Base-by-base conservation (phyloP, 768 basidiomycete genomes). In the Podaxis sp. region DNA sequence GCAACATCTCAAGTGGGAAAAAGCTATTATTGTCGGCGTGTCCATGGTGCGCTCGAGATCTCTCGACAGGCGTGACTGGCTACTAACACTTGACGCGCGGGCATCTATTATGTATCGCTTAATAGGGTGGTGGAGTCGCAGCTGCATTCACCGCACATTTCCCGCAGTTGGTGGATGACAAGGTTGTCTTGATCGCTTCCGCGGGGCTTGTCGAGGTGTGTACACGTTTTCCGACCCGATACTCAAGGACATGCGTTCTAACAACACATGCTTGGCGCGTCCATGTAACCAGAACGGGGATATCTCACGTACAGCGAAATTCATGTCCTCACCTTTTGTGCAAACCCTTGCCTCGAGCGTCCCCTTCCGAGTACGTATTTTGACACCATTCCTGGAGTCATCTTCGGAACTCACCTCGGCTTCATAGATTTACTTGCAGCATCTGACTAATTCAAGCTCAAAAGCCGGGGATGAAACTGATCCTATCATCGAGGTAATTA, bases 281-380 rank as follows among this genome's bases (percentile, higher is more conserved):
- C 37, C 46, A 12, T 30, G 52, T 61, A 51, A 1, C 46, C 65
- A 90, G 86, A 79, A 87, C 0, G 70, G 70, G 36, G 90, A 91
- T 70, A 80, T 92, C 64, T 89, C 90, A 33, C 82, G 87, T 20
- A 91, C 90, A 0, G 81, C 86, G 11, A 90, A 88, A 71, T 86
- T 91, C 71, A 89, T 92, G 84, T 90, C 89, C 4, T 86, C 88
- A 2, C 89, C 90, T 0, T 67, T 91, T 13, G 81, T 91, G n/a
- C 89, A 91, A 73, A 77, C 81, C 12, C 67, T 90, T 11, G 82
- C 88, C 0, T 82, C 88, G 12, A 89, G 85, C 67, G 76, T 78
- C 20, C 84, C 87, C 4, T 83, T 87, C 64, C 82, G 83, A 63
- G 88, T 90, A 67, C 61, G 81, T 73, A 50, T 62, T 50, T 20